Conservation (phyloP, 2,329 filamentous ascomycete species). For the Lizonia empirigonia region DNA sequence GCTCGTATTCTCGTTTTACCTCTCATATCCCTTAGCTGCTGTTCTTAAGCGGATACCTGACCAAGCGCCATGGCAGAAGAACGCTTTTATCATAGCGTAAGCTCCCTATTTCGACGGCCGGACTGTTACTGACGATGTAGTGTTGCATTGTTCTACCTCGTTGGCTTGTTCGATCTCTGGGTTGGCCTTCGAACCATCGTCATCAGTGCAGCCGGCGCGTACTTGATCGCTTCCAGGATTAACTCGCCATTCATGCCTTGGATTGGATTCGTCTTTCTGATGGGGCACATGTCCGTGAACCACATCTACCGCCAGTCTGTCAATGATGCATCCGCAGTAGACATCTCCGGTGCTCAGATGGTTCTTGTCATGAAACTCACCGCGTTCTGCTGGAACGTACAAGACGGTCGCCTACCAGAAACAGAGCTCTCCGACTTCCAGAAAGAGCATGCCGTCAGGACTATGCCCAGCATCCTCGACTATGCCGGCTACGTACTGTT, state of each 20-base stretch:
- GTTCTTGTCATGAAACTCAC: conserved; percentile 97
- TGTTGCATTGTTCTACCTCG: conserved; percentile 84
- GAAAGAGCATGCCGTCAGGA: conserved; percentile 75
- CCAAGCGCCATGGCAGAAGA: conserved; percentile 80
- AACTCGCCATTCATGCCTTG: conserved; percentile 96
- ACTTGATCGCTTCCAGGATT: conserved; percentile 81
- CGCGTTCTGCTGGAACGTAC: conserved; percentile 97
- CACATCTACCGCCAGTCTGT: conserved; percentile 81
- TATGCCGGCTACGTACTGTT: conserved; percentile 91
- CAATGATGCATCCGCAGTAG: conserved; percentile 69
- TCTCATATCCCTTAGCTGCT: conserved; percentile 90
- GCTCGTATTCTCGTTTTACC: conserved; percentile 84
- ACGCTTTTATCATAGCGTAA: conserved; percentile 81
- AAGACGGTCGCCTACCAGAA: conserved; percentile 82
- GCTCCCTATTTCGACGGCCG: not conserved
- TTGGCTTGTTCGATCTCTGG: conserved; percentile 95
- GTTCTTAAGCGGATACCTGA: conserved; percentile 91
- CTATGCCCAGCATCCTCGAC: conserved; percentile 78
- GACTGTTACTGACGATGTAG: conserved; percentile 49
- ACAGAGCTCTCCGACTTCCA: conserved; percentile 85
- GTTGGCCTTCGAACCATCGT: conserved; percentile 77
- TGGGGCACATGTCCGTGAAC: conserved; percentile 92
- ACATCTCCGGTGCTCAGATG: conserved; percentile 96
- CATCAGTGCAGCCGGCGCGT: conserved; percentile 79
- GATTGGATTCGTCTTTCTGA: conserved; percentile 90